Percentiles rank a stretch among this genome's conserved stretches.
Conservation (phyloP, 2,329 filamentous ascomycete species). For the Beauveria varroae region DNA sequence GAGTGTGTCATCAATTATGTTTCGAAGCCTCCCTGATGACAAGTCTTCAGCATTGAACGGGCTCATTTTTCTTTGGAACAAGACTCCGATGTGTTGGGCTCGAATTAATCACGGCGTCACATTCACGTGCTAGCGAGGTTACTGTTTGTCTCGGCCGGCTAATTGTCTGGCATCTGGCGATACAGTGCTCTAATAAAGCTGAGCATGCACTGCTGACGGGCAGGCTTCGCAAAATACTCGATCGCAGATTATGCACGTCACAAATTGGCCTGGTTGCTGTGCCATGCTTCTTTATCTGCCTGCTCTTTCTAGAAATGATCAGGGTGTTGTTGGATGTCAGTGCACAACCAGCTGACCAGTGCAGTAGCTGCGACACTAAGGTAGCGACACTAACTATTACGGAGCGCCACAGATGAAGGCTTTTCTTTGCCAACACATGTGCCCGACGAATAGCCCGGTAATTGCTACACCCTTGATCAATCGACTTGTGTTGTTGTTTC, state of each 20-base stretch:
- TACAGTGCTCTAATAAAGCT: neutral
- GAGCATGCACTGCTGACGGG: neutral
- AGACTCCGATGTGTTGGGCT: neutral
- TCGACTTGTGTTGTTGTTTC: neutral
- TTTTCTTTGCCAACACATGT: neutral
- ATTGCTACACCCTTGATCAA: neutral
- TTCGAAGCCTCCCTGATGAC: neutral
- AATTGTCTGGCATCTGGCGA: neutral
- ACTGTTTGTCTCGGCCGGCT: neutral
- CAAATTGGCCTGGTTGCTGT: neutral
- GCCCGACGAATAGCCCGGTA: neutral
- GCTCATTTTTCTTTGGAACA: neutral
- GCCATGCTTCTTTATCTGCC: neutral
- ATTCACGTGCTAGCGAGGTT: neutral
- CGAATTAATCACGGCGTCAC: neutral
- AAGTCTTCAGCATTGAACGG: neutral
- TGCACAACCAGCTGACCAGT: neutral
- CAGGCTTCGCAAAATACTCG: neutral
- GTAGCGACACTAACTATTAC: neutral
- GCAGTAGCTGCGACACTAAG: constrained; percentile 1
- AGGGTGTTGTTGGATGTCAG: neutral
- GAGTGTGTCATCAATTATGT: neutral
- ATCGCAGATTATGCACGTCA: neutral
- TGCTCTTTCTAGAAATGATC: neutral
- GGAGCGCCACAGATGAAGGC: neutral